These are phyloP conservation scores for Triticum urartu DNA, from an alignment of 176 grass and related monocot genomes.

Conservation along the genomic window DNA sequence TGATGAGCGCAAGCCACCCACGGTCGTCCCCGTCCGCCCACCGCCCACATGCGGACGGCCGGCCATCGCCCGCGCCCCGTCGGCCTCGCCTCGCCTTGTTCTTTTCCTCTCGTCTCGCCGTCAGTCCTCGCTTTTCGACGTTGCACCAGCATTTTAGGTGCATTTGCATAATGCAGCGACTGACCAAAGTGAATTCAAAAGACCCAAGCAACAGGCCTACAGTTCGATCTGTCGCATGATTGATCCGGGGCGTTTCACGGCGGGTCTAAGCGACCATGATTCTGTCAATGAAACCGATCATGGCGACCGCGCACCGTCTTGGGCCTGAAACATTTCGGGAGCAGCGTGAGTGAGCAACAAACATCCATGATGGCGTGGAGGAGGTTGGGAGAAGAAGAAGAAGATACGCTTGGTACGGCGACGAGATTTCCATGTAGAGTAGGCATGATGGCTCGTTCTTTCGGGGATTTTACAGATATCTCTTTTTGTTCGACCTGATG, in stretches of 20 bases:
- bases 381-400: background rate
- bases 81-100: background rate
- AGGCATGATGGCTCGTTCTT: constrained; percentile 5
- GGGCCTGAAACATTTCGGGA: background rate
- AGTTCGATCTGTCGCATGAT: background rate
- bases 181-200: background rate
- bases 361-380: background rate
- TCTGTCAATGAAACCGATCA: constrained; percentile 12
- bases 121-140: background rate
- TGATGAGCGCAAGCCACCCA: background rate
- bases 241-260: background rate
- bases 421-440: constrained; percentile 28
- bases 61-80: background rate
- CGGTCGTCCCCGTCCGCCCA: background rate
- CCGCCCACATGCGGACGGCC: background rate
- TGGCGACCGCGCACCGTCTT: background rate
- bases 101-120: background rate
- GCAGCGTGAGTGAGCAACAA: background rate
- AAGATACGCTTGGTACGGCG: background rate
- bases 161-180: background rate
- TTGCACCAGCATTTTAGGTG: background rate
- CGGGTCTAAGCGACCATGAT: constrained; percentile 33
- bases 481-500: background rate
- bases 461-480: background rate
- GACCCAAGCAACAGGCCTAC: background rate